Evolutionary conservation across 2,329 filamentous ascomycete species (phyloP).

Genomic region (Neofusicoccum ribis): DNA sequence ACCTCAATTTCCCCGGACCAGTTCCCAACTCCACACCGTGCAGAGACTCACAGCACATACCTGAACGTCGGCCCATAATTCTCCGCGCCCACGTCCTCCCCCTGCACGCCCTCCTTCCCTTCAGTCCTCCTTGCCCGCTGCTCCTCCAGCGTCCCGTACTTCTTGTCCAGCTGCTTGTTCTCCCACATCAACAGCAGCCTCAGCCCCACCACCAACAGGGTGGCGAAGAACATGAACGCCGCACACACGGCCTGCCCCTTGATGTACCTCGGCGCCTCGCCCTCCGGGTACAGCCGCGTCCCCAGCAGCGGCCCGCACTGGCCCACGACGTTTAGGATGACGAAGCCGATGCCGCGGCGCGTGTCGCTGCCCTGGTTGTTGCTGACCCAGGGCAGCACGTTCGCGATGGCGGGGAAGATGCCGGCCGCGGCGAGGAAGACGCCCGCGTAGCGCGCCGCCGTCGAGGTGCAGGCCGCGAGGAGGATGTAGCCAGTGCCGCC

Average conservation of each 20-base stretch:
- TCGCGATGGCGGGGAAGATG: slow-evolving; percentile 68
- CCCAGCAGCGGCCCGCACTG: slow-evolving; percentile 46
- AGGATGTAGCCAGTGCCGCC: slow-evolving; percentile 66
- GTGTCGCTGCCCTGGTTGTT: slow-evolving; percentile 71
- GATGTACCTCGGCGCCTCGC: slow-evolving; percentile 35
- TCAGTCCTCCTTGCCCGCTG: slow-evolving; percentile 23
- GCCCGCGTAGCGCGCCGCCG: slow-evolving; percentile 52
- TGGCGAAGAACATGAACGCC: slow-evolving; percentile 40
- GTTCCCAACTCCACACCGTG: too few species aligned
- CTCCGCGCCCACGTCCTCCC: slow-evolving; percentile 30
- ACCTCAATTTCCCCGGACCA: too few species aligned
- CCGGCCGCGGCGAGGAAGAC: slow-evolving; percentile 59
- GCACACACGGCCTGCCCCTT: slow-evolving; percentile 39
- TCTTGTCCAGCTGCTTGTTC: slow-evolving; percentile 37
- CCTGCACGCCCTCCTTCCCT: neutral
- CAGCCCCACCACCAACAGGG: slow-evolving; percentile 31
- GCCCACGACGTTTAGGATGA: slow-evolving; percentile 67
- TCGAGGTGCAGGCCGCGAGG: slow-evolving; percentile 56
- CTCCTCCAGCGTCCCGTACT: slow-evolving; percentile 33
- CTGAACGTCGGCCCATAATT: slow-evolving; percentile 37
- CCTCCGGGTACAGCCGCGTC: slow-evolving; percentile 35
- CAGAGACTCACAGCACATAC: slow-evolving; percentile 29
- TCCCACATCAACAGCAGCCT: slow-evolving; percentile 37
- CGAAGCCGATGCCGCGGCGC: slow-evolving; percentile 65
- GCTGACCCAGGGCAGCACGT: slow-evolving; percentile 69